Percentiles rank a stretch among this genome's conserved stretches.
Evolutionary conservation across 768 basidiomycete species (phyloP).

Genomic region (Asterophora parasitica): DNA sequence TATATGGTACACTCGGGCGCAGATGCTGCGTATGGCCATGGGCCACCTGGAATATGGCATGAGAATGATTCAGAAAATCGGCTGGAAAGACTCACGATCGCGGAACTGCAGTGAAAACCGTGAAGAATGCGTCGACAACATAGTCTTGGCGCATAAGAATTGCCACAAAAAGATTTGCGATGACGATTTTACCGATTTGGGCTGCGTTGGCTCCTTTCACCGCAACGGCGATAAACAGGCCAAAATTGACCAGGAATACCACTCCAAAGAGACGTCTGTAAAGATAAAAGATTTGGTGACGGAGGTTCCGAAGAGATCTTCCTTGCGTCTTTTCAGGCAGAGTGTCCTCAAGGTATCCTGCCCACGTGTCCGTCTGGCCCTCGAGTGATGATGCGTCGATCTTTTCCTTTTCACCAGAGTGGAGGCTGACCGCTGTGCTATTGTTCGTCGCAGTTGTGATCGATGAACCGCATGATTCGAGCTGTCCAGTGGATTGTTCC

Average conservation of each 20-base stretch:
- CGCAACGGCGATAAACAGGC: slow-evolving; percentile 40
- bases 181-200: slow-evolving; percentile 34
- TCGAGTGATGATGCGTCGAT: slow-evolving; percentile 14
- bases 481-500: not conserved
- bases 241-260: slow-evolving; percentile 51
- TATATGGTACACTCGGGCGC: slow-evolving; percentile 54
- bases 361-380: slow-evolving; percentile 37
- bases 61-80: not conserved
- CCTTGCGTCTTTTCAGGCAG: slow-evolving; percentile 48
- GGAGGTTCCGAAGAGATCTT: slow-evolving; percentile 44
- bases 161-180: slow-evolving; percentile 43
- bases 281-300: slow-evolving; percentile 51
- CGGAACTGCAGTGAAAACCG: slow-evolving; percentile 44
- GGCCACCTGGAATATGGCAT: slow-evolving; percentile 42
- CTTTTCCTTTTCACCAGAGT: slow-evolving; percentile 10
- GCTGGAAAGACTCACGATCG: not conserved
- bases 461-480: not conserved
- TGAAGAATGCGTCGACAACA: slow-evolving; percentile 55
- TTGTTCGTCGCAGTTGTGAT: not conserved
- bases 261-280: slow-evolving; percentile 58
- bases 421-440: slow-evolving; percentile 12
- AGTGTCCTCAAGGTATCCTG: slow-evolving; percentile 44
- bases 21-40: slow-evolving; percentile 45
- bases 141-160: slow-evolving; percentile 52
- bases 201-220: slow-evolving; percentile 31